phyloP scores from a whole-genome alignment of 495 filamentous ascomycete species.

The Cairneyella variabilis region DNA sequence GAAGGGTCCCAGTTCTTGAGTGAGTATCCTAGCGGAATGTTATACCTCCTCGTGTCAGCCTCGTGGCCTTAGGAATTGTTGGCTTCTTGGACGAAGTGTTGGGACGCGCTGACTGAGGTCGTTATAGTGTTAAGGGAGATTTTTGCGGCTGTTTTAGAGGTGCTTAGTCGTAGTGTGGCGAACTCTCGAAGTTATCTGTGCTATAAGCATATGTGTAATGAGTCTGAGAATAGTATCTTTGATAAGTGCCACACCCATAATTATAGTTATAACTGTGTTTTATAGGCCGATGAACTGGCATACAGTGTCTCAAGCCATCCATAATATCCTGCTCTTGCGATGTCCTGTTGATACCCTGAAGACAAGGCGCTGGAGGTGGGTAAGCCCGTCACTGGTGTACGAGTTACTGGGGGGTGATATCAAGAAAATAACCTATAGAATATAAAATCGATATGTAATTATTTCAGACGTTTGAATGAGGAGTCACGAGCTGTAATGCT shows the following conservation, averaged over 20 bases:
- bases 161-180: conserved; percentile 25
- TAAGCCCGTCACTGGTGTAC: conserved; percentile 30
- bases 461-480: no score
- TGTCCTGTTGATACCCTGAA: conserved; percentile 24
- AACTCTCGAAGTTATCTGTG: conserved; percentile 17
- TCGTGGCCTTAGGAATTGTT: conserved; percentile 65
- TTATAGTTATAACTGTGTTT: conserved; percentile 31
- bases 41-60: conserved; percentile 72
- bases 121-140: conserved; percentile 32
- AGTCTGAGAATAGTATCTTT: conserved; percentile 50
- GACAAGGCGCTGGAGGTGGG: conserved; percentile 21
- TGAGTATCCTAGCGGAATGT: conserved; percentile 88
- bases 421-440: no score
- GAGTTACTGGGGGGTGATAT: no score
- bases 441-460: no score
- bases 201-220: conserved; percentile 35
- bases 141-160: conserved; percentile 31
- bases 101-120: conserved; percentile 39
- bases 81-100: conserved; percentile 35
- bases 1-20: conserved; percentile 98
- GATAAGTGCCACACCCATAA: conserved; percentile 49
- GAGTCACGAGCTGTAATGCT: no score
- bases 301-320: conserved; percentile 37
- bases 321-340: conserved; percentile 29
- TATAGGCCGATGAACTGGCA: conserved; percentile 31